Evolutionary conservation across 1,284 basidiomycete species (phyloP), one percentile per base, ranked within the genome.

Genomic region (Trametes hirsuta): DNA sequence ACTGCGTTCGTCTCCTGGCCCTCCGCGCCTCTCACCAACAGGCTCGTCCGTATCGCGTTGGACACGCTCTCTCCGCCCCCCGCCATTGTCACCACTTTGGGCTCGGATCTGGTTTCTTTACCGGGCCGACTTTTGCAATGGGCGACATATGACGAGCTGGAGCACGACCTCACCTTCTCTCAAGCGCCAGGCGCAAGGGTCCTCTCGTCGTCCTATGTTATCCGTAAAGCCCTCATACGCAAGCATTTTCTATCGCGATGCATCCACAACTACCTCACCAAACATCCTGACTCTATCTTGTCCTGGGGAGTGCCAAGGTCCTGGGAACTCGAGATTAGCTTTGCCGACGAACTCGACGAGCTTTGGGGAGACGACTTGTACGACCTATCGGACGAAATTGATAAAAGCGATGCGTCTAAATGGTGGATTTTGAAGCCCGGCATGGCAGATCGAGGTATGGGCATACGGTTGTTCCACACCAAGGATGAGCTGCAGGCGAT

Each of bases 341-440:
- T 92, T 72, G 91, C 91, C 1, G 97, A 99, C 75, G 97, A 99
- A 70, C 82, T 99, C 10, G 95, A 98, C 68, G 97, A 98, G 74
- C 80, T 96, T 70, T 93, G 96, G 82, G 77, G 86, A 48, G 97
- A 99, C 72, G 97, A 99, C 62, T 81, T 99, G 25, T 99, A 90
- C 81, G 95, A 98, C 56, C 83, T 99, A 10, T 85, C 82, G 2
- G 76, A 84, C 55, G 77, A 81, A 30, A 80, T 98, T 36, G 82
- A 86, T 30, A 73, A 74, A 40, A 72, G 76, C 1, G 73, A 72
- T 8, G 66, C 71, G 22, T 67, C 74, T 6, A 85, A 78, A 61
- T 95, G 95, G 95, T 98, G 88, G 82, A 96, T 98, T 58, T 76
- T 99, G 54, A 99, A 99, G 76, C 96, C 97, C 40, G 95, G 95